phyloP scores from a whole-genome alignment of 805 yeast genomes.

The Saturnispora mendoncae region DNA sequence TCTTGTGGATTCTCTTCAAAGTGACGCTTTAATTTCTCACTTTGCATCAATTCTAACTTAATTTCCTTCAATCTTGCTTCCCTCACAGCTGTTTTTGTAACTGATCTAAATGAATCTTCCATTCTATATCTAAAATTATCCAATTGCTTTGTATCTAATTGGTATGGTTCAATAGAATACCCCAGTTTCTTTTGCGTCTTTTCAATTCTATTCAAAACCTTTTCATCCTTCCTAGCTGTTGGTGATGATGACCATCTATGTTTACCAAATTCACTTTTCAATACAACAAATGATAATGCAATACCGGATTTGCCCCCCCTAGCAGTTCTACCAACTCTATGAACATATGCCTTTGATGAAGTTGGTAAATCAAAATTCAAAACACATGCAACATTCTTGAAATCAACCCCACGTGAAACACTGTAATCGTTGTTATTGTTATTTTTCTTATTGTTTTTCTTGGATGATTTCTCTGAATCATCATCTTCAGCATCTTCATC shows the following conservation, averaged over 20 bases:
- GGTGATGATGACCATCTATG: slow-evolving; percentile 71
- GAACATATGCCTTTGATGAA: slow-evolving; percentile 81
- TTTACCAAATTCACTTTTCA: slow-evolving; percentile 74
- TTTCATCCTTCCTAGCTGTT: slow-evolving; percentile 77
- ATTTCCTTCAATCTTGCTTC: slow-evolving; percentile 90
- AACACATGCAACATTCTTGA: slow-evolving; percentile 92
- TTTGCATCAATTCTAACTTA: slow-evolving; percentile 75
- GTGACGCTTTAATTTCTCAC: slow-evolving; percentile 86
- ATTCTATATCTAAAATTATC: slow-evolving; percentile 94
- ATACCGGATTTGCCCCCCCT: slow-evolving; percentile 95
- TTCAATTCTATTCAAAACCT: slow-evolving; percentile 65
- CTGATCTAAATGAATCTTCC: slow-evolving; percentile 95
- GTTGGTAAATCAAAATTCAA: slow-evolving; percentile 90
- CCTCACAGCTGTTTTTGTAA: slow-evolving; percentile 79
- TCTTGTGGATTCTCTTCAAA: slow-evolving; percentile 98
- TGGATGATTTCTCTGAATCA: slow-evolving; percentile 26
- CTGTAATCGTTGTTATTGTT: slow-evolving; percentile 62
- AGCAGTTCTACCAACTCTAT: slow-evolving; percentile 95
- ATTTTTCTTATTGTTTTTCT: slow-evolving; percentile 25
- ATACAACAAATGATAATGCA: slow-evolving; percentile 87
- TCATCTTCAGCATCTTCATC: slow-evolving; percentile 29
- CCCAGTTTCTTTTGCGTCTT: slow-evolving; percentile 70
- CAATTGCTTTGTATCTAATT: slow-evolving; percentile 84
- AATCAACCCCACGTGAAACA: slow-evolving; percentile 95
- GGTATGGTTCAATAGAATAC: slow-evolving; percentile 72